A percentile compares a stretch with the other conserved stretches of the same genome.
Conservation (phyloP, 2,329 filamentous ascomycete genomes). For the Amylocarpus encephaloides region DNA sequence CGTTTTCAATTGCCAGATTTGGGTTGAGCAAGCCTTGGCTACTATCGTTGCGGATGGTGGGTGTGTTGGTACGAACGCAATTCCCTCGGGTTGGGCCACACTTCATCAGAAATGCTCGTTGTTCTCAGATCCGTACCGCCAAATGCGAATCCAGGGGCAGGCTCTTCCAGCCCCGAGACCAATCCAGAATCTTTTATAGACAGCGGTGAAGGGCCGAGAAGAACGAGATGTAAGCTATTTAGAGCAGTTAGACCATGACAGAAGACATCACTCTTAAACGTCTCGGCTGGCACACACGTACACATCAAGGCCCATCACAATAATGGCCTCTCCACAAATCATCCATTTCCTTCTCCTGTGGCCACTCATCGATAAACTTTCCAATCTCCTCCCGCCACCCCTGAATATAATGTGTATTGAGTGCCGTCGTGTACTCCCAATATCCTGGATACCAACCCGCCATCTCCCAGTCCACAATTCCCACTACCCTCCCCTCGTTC, state of each 20-base stretch:
- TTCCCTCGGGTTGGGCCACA: neutral
- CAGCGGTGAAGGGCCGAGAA: too few relatives aligned
- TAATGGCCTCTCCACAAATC: too few relatives aligned
- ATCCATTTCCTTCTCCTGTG: too few relatives aligned
- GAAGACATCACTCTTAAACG: too few relatives aligned
- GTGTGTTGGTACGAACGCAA: neutral
- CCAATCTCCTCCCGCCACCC: too few relatives aligned
- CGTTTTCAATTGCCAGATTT: neutral
- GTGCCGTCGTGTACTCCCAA: neutral
- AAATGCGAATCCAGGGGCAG: neutral
- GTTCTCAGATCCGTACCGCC: neutral
- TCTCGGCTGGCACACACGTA: too few relatives aligned
- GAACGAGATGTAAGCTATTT: too few relatives aligned
- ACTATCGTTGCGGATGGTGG: neutral
- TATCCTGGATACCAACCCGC: constrained; percentile 12
- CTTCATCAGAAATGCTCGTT: neutral
- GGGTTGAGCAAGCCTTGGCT: neutral
- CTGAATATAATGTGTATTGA: too few relatives aligned
- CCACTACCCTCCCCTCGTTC: constrained; percentile 9
- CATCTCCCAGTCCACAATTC: constrained; percentile 13
- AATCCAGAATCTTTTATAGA: neutral
- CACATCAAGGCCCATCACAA: too few relatives aligned
- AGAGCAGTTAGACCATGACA: too few relatives aligned
- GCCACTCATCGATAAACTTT: too few relatives aligned
- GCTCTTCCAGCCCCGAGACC: neutral